Evolutionary conservation across 108 stramenopile species (phyloP).

Genomic region (Fragilaria radians): DNA sequence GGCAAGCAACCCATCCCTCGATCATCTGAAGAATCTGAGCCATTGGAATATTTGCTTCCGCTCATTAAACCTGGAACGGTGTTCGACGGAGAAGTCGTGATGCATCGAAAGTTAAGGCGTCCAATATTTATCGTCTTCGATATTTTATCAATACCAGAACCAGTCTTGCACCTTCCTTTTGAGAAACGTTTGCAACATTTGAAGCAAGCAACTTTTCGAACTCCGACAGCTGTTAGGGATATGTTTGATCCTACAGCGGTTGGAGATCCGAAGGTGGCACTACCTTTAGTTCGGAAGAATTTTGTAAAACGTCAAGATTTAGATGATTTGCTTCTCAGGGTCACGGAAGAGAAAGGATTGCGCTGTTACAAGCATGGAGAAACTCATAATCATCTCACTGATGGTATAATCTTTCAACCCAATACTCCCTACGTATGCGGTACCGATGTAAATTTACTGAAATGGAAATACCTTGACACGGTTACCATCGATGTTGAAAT

Average conservation of each 20-base stretch:
- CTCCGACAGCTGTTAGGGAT: constrained; percentile 38
- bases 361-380: constrained; percentile 66
- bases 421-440: constrained; percentile 87
- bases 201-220: constrained; percentile 60
- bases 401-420: constrained; percentile 94
- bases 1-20: constrained; percentile 59
- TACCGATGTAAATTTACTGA: constrained; percentile 82
- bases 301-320: constrained; percentile 77
- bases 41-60: constrained; percentile 38
- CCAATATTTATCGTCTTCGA: constrained; percentile 95
- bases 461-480: constrained; percentile 97
- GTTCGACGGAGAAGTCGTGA: constrained; percentile 96
- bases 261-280: constrained; percentile 45
- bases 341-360: constrained; percentile 72
- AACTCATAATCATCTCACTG: constrained; percentile 86
- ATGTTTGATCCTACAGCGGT: constrained; percentile 59
- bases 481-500: constrained; percentile 93
- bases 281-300: constrained; percentile 85
- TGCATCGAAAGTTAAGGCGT: constrained; percentile 67
- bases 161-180: constrained; percentile 80
- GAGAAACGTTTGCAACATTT: constrained; percentile 72
- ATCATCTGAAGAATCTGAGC: constrained; percentile 25
- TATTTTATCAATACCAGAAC: constrained; percentile 65
- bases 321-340: constrained; percentile 53
- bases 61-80: constrained; percentile 81